These are phyloP conservation scores for Monosporascus sp. DNA, from an alignment of 2,329 filamentous ascomycete species.

Conservation along the genomic window DNA sequence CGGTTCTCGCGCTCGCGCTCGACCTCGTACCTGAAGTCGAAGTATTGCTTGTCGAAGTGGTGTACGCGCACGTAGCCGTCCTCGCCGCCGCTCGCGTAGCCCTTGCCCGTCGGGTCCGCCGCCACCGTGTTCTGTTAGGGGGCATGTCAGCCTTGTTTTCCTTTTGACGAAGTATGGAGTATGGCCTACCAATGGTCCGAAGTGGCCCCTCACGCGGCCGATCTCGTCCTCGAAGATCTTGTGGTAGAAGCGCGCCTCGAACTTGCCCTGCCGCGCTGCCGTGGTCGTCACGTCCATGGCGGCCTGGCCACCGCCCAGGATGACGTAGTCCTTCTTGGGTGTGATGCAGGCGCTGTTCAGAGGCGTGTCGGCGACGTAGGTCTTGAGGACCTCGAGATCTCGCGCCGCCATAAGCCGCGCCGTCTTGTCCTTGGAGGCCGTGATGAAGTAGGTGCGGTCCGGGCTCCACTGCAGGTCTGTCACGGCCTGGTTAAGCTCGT, in stretches of 20 bases:
- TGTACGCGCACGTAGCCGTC: constrained; percentile 98
- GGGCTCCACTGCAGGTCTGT: constrained; percentile 92
- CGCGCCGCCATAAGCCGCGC: constrained; percentile 78
- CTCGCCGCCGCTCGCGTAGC: constrained; percentile 93
- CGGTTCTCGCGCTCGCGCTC: constrained; percentile 68
- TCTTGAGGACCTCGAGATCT: constrained; percentile 89
- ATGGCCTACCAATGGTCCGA: constrained; percentile 67
- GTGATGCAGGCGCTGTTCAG: constrained; percentile 95
- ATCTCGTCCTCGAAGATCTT: constrained; percentile 99
- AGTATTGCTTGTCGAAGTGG: constrained; percentile 98
- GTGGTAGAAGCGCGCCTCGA: constrained; percentile 99
- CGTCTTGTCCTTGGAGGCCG: constrained; percentile 95
- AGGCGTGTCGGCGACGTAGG: constrained; percentile 85
- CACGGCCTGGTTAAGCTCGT: constrained; percentile 78
- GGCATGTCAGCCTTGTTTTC: not conserved
- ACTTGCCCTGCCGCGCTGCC: constrained; percentile 91
- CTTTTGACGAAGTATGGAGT: not conserved
- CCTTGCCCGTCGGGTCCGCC: constrained; percentile 82
- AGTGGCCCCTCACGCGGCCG: constrained; percentile 92
- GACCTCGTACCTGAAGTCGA: constrained; percentile 98
- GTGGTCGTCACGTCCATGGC: constrained; percentile 99
- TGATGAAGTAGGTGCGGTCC: constrained; percentile 98
- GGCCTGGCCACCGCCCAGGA: constrained; percentile 95
- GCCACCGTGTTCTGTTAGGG: constrained; percentile 75
- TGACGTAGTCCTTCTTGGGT: constrained; percentile 94